phyloP scores from a whole-genome alignment of 2,329 filamentous ascomycete species.

The Shiraia bambusicola region DNA sequence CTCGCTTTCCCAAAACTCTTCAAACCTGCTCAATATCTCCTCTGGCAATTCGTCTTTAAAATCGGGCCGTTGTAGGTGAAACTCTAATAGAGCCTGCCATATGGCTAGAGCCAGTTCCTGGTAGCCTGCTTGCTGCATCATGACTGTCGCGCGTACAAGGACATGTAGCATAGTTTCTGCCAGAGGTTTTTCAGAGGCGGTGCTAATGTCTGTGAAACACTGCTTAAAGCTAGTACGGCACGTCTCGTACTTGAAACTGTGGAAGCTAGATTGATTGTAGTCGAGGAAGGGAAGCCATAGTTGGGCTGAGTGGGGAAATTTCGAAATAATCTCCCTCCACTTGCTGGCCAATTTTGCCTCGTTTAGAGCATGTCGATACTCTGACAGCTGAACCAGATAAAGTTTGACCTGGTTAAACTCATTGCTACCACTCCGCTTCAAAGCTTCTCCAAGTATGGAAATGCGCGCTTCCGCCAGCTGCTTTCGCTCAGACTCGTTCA shows the following conservation, averaged over 20 bases:
- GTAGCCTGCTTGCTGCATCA: constrained; percentile 76
- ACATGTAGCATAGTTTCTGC: constrained; percentile 59
- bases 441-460: constrained; percentile 75
- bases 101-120: constrained; percentile 72
- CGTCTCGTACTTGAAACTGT: constrained; percentile 67
- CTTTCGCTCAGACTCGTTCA: constrained; percentile 62
- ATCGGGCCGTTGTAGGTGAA: constrained; percentile 65
- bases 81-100: constrained; percentile 82
- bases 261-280: constrained; percentile 67
- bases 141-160: constrained; percentile 71
- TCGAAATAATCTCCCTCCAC: constrained; percentile 65
- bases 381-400: constrained; percentile 68
- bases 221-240: constrained; percentile 61
- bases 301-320: constrained; percentile 58
- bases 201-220: constrained; percentile 53
- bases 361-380: constrained; percentile 76
- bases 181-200: constrained; percentile 1
- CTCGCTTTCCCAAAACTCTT: constrained; percentile 86
- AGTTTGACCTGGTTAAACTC: constrained; percentile 59
- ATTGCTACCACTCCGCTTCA: constrained; percentile 57
- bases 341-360: constrained; percentile 59
- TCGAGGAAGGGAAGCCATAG: constrained; percentile 76
- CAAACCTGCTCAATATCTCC: constrained; percentile 48
- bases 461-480: constrained; percentile 79
- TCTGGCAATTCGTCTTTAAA: constrained; percentile 37